These are phyloP conservation scores for Guyanaporus albipodus DNA, from an alignment of 768 basidiomycete genomes.

Conservation along the genomic window DNA sequence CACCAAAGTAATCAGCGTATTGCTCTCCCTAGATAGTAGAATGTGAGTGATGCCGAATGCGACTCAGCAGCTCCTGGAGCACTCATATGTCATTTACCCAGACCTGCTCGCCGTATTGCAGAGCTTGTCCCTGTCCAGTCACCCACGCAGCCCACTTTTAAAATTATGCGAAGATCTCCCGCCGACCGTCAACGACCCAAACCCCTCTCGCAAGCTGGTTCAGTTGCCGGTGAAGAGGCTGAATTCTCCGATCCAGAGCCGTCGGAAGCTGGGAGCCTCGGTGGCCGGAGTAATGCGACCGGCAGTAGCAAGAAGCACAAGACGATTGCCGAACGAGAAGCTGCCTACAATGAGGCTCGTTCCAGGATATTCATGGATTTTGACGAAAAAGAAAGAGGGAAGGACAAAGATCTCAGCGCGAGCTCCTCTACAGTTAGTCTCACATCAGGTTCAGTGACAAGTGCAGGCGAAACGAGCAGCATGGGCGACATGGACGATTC, in stretches of 20 bases:
- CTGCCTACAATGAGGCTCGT: conserved; percentile 85
- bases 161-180: conserved; percentile 76
- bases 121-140: conserved; percentile 78
- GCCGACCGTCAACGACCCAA: conserved; percentile 53
- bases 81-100: conserved; percentile 31
- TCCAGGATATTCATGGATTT: conserved; percentile 85
- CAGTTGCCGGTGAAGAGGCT: conserved; percentile 69
- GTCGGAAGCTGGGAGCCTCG: conserved; percentile 75
- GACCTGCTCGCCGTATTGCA: conserved; percentile 64
- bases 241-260: conserved; percentile 77
- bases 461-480: conserved; percentile 56
- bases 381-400: conserved; percentile 63
- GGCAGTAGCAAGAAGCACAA: conserved; percentile 63
- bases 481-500: conserved; percentile 65
- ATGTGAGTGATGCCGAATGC: conserved; percentile 50
- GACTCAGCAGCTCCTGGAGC: background rate
- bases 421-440: conserved; percentile 74
- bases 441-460: conserved; percentile 60
- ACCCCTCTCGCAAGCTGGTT: conserved; percentile 67
- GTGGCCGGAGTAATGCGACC: conserved; percentile 62
- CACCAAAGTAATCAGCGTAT: conserved; percentile 60
- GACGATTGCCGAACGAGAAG: conserved; percentile 84
- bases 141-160: conserved; percentile 69
- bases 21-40: conserved; percentile 58
- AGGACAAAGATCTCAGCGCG: conserved; percentile 69